A percentile compares a stretch with the other conserved stretches of the same genome.
phyloP scores from a whole-genome alignment of 495 filamentous ascomycete species.

The Neurospora tetraspora region DNA sequence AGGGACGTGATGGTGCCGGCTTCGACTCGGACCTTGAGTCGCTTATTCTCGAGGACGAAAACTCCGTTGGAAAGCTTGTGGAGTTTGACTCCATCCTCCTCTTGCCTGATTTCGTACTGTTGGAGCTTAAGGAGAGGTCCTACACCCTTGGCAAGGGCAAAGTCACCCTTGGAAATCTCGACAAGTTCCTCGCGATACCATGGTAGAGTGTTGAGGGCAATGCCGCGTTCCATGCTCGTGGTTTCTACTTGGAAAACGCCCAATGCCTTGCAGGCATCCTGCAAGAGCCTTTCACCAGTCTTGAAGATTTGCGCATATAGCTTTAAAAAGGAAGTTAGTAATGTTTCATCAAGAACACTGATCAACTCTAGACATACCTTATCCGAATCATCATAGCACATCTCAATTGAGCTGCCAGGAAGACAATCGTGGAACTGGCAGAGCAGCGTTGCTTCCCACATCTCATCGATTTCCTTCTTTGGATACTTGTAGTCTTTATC shows the following conservation, averaged over 20 bases:
- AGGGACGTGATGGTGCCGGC: slow-evolving; percentile 74
- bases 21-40: slow-evolving; percentile 60
- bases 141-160: slow-evolving; percentile 39
- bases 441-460: slow-evolving; percentile 82
- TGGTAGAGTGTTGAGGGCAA: slow-evolving; percentile 71
- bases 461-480: slow-evolving; percentile 78
- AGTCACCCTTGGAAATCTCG: slow-evolving; percentile 39
- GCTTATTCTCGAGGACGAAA: slow-evolving; percentile 68
- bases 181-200: slow-evolving; percentile 72
- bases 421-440: slow-evolving; percentile 98
- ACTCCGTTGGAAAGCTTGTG: slow-evolving; percentile 54
- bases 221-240: slow-evolving; percentile 25
- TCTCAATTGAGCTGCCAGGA: slow-evolving; percentile 90
- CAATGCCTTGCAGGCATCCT: slow-evolving; percentile 55
- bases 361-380: slow-evolving; percentile 34
- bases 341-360: slow-evolving; percentile 5
- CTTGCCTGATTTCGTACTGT: slow-evolving; percentile 31
- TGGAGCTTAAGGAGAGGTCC: slow-evolving; percentile 41
- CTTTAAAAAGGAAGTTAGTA: slow-evolving; percentile 19
- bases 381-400: slow-evolving; percentile 93
- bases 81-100: slow-evolving; percentile 46
- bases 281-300: slow-evolving; percentile 59
- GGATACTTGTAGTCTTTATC: slow-evolving; percentile 73
- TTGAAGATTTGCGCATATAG: slow-evolving; percentile 77
- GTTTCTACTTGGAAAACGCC: slow-evolving; percentile 41